Conservation (phyloP, 768 basidiomycete species). For the Tulasnella calospora region DNA sequence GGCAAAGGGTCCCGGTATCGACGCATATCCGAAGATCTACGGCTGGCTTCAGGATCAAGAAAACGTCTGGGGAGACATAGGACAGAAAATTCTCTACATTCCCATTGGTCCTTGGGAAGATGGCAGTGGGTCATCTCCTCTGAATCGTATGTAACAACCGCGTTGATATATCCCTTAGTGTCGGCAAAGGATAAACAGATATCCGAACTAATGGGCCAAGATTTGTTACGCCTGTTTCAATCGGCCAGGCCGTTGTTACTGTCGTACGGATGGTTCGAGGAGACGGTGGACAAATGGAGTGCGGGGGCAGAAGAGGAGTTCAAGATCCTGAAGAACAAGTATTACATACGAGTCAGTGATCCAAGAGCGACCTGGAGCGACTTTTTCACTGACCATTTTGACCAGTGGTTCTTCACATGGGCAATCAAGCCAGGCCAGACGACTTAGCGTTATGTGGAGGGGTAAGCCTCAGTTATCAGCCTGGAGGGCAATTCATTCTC, state of each 20-base stretch:
- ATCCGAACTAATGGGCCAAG: neutral
- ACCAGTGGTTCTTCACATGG: neutral
- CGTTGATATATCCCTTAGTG: neutral
- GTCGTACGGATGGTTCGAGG: conserved; percentile 15
- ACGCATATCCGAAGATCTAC: neutral
- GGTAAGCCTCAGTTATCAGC: neutral
- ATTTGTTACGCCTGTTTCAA: neutral
- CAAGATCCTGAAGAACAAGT: neutral
- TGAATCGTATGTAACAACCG: neutral
- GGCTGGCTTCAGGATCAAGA: neutral
- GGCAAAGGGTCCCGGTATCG: neutral
- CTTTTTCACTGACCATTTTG: neutral
- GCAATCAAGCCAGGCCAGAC: neutral
- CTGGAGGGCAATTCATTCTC: neutral
- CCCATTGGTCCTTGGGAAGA: conserved; percentile 23
- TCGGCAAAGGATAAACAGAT: conserved; percentile 4
- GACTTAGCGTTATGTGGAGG: neutral
- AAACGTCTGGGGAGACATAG: neutral
- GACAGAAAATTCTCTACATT: conserved; percentile 5
- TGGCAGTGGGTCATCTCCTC: neutral
- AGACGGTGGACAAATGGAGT: conserved; percentile 17
- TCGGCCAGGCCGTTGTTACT: conserved; percentile 1
- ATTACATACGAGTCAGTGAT: neutral
- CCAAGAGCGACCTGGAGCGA: neutral
- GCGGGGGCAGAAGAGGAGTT: neutral